Evolutionary conservation across 441 rosid species (phyloP).

Genomic region (Jatropha multifida): DNA sequence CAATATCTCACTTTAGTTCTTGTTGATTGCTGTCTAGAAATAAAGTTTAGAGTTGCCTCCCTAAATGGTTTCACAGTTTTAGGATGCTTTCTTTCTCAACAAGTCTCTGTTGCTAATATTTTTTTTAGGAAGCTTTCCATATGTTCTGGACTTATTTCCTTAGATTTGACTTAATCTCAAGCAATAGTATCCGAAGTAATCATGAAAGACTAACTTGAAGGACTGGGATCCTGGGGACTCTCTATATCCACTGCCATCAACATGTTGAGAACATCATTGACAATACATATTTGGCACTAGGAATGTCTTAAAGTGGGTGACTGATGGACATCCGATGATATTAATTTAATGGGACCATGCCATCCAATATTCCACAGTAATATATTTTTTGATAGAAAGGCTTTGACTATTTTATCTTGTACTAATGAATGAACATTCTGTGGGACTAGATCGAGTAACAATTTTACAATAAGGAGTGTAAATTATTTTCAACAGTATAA

Average conservation of each 20-base stretch:
- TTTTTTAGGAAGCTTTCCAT: no score
- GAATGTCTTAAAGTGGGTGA: neutral
- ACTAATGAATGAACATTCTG: neutral
- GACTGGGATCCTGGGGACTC: neutral
- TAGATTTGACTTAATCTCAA: no score
- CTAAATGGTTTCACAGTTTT: neutral
- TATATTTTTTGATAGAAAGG: neutral
- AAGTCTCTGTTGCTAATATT: no score
- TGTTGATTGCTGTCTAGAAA: constrained; percentile 1
- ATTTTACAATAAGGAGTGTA: neutral
- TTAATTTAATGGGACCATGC: neutral
- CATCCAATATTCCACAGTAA: neutral
- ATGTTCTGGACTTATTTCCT: no score
- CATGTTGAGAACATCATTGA: neutral
- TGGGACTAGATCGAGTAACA: neutral
- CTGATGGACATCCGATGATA: neutral
- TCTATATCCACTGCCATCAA: neutral
- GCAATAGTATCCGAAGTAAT: neutral
- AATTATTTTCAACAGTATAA: neutral
- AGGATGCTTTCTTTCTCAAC: no score
- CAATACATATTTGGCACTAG: neutral
- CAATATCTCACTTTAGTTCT: neutral
- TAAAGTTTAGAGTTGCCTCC: neutral
- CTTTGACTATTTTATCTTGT: neutral
- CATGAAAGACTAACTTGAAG: neutral